A percentile compares a stretch with the other conserved stretches of the same genome.
Evolutionary conservation across 371 early-diverging fungal species (phyloP).

Genomic region (Syncephalastrum contaminatum): DNA sequence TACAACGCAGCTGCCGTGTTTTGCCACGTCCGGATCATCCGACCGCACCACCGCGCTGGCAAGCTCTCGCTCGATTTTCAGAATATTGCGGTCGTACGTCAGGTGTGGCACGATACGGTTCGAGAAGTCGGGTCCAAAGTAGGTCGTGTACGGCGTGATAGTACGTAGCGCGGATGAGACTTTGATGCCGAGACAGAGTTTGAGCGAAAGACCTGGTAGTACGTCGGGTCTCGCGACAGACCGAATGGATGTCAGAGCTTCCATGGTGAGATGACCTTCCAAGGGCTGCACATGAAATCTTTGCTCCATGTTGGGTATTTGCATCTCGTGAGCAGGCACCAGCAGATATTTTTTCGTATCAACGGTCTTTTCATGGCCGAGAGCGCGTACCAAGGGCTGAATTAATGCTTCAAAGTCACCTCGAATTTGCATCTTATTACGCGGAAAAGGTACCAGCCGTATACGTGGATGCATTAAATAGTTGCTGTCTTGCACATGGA

Average conservation of each 20-base stretch:
- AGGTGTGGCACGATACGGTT: conserved; percentile 47
- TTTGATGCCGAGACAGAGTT: conserved; percentile 69
- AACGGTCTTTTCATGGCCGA: conserved; percentile 24
- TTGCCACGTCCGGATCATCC: conserved; percentile 62
- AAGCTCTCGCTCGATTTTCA: conserved; percentile 54
- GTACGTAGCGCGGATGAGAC: conserved; percentile 74
- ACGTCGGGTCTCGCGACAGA: conserved; percentile 57
- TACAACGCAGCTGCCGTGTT: conserved; percentile 67
- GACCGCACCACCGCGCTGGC: conserved; percentile 54
- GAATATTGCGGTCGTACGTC: conserved; percentile 42
- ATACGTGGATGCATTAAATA: conserved; percentile 40
- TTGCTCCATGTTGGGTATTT: conserved; percentile 58
- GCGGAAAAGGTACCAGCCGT: conserved; percentile 55
- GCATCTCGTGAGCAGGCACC: conserved; percentile 67
- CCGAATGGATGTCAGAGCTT: conserved; percentile 67
- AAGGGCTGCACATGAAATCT: conserved; percentile 52
- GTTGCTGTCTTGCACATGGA: conserved; percentile 40
- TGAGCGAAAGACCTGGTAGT: conserved; percentile 46
- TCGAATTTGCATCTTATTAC: conserved; percentile 39
- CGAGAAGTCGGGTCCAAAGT: conserved; percentile 64
- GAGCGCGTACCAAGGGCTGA: conserved; percentile 28
- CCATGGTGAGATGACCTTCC: conserved; percentile 34
- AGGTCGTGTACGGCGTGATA: conserved; percentile 69
- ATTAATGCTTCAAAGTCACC: conserved; percentile 51
- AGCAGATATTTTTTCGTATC: conserved; percentile 29